Conservation (phyloP, 306 rosid species). For the Corylus americana region DNA sequence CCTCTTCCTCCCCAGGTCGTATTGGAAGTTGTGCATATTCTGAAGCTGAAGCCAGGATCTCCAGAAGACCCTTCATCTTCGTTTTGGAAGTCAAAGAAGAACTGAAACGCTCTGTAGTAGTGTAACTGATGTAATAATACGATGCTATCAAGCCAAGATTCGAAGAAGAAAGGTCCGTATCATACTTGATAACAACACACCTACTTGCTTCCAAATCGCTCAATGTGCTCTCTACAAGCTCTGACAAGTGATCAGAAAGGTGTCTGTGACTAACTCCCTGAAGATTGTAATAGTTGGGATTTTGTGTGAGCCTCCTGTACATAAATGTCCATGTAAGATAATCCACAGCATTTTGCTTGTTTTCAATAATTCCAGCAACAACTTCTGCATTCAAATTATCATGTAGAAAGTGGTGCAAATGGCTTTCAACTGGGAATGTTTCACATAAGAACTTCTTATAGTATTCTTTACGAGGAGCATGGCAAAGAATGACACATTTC, state of each 20-base stretch:
- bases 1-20: constrained; percentile 94
- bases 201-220: constrained; percentile 85
- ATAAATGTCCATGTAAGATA: constrained; percentile 95
- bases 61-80: constrained; percentile 91
- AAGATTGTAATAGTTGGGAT: constrained; percentile 92
- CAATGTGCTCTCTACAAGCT: constrained; percentile 80
- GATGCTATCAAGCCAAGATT: constrained; percentile 94
- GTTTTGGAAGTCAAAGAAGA: constrained; percentile 75
- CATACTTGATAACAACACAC: constrained; percentile 74
- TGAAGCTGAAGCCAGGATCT: constrained; percentile 75
- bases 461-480: constrained; percentile 90
- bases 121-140: constrained; percentile 80
- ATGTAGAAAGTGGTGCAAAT: constrained; percentile 81
- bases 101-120: constrained; percentile 87
- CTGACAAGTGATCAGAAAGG: constrained; percentile 92
- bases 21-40: constrained; percentile 87
- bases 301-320: constrained; percentile 92
- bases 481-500: constrained; percentile 92
- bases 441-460: constrained; percentile 88
- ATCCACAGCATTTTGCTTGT: constrained; percentile 94
- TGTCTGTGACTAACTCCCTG: constrained; percentile 95
- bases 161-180: constrained; percentile 76
- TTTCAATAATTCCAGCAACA: constrained; percentile 77
- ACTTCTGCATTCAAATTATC: constrained; percentile 86
- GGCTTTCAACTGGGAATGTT: constrained; percentile 98